These are phyloP conservation scores for Buddleja alternifolia DNA, from an alignment of 257 asterid species.

Conservation along the genomic window DNA sequence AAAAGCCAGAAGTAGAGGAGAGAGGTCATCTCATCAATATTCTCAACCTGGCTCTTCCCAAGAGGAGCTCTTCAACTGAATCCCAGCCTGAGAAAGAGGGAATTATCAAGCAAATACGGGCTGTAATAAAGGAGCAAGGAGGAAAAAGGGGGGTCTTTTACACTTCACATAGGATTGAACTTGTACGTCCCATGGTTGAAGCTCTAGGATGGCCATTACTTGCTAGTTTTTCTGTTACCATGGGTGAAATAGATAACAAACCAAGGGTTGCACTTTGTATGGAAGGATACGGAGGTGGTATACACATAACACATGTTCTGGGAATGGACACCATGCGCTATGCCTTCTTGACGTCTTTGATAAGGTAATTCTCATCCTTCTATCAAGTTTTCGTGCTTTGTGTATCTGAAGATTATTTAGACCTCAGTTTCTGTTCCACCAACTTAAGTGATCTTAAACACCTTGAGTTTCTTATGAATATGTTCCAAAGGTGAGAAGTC, in stretches of 20 bases:
- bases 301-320: slow-evolving; percentile 90
- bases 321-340: slow-evolving; percentile 99
- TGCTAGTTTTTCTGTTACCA: slow-evolving; percentile 96
- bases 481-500: slow-evolving; percentile 19
- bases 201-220: slow-evolving; percentile 99
- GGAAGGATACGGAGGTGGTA: slow-evolving; percentile 98
- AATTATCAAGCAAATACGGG: slow-evolving; percentile 81
- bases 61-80: slow-evolving; percentile 65
- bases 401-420: slow-evolving; percentile 22
- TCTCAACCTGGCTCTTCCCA: slow-evolving; percentile 95
- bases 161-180: slow-evolving; percentile 86
- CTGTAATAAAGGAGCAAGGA: slow-evolving; percentile 77
- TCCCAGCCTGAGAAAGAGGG: slow-evolving; percentile 88
- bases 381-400: slow-evolving; percentile 9
- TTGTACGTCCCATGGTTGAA: slow-evolving; percentile 94
- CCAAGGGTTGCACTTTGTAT: slow-evolving; percentile 86
- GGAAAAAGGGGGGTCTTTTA: slow-evolving; percentile 90
- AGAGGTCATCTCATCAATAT: slow-evolving; percentile 77
- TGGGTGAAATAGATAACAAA: slow-evolving; percentile 98
- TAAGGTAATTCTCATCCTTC: slow-evolving; percentile 59
- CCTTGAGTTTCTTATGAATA: slow-evolving; percentile 21
- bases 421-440: slow-evolving; percentile 24
- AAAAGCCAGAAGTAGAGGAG: slow-evolving; percentile 79
- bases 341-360: slow-evolving; percentile 89
- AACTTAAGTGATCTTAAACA: slow-evolving; percentile 7